phyloP scores from a whole-genome alignment of 1,284 basidiomycete genomes.

The Rhodotorula sp. region DNA sequence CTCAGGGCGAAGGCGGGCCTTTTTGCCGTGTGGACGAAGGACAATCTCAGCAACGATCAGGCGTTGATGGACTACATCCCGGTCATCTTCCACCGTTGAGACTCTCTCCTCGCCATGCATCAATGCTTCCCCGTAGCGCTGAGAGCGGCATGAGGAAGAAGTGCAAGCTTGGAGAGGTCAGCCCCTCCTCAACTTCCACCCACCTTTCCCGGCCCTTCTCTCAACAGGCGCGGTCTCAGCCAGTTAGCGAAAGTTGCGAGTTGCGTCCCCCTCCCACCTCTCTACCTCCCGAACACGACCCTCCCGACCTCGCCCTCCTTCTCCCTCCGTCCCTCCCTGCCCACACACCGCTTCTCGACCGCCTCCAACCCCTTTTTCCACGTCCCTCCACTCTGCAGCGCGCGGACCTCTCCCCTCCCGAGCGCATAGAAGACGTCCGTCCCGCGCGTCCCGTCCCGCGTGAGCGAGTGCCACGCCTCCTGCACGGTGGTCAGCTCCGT shows the following conservation, averaged over 20 bases:
- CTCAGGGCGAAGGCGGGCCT: no score
- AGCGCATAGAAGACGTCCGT: neutral
- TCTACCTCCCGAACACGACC: neutral
- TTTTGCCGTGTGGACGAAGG: no score
- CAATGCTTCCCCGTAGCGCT: no score
- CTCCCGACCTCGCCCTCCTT: neutral
- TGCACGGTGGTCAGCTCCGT: neutral
- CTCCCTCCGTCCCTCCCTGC: neutral
- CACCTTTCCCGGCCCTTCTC: no score
- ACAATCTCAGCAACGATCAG: no score
- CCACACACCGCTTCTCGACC: conserved; percentile 10
- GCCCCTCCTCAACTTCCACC: no score
- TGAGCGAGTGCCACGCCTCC: conserved; percentile 11
- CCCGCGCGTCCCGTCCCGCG: conserved; percentile 10
- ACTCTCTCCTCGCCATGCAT: no score
- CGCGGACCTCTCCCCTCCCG: neutral
- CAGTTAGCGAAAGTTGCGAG: neutral
- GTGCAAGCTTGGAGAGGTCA: no score
- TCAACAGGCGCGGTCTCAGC: neutral
- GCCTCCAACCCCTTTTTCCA: conserved; percentile 3
- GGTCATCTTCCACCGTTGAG: no score
- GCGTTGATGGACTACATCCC: no score
- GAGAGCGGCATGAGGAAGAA: no score
- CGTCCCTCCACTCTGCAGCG: neutral
- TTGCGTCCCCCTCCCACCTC: neutral